Conservation (phyloP, 1,139 yeast species). For the Schwanniomyces etchellsii region DNA sequence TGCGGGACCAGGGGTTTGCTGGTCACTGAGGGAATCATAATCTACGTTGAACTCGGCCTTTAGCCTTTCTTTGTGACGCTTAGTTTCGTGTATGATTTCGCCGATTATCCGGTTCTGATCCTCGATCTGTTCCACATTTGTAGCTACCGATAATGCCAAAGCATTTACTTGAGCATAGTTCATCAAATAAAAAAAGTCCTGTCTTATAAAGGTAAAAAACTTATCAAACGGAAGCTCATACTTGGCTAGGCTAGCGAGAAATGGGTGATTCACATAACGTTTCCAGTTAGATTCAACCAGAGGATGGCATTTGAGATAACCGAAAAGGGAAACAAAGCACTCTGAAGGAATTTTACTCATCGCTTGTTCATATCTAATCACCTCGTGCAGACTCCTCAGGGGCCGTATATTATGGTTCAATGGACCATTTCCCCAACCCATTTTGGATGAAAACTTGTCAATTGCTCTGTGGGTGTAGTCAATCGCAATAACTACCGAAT, state of each 20-base stretch:
- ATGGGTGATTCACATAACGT: constrained; percentile 54
- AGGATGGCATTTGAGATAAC: constrained; percentile 54
- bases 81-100: constrained; percentile 52
- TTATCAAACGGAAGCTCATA: constrained; percentile 44
- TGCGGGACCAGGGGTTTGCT: constrained; percentile 49
- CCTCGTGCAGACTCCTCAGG: constrained; percentile 6
- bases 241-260: constrained; percentile 49
- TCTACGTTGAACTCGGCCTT: constrained; percentile 37
- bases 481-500: constrained; percentile 52
- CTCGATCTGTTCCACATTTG: constrained; percentile 46
- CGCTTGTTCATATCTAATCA: constrained; percentile 4
- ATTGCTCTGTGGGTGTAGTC: constrained; percentile 68
- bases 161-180: constrained; percentile 69
- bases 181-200: constrained; percentile 65
- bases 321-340: constrained; percentile 24
- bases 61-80: constrained; percentile 50
- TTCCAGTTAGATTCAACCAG: constrained; percentile 52
- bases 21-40: constrained; percentile 38
- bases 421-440: constrained; percentile 71
- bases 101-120: constrained; percentile 48
- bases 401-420: constrained; percentile 48
- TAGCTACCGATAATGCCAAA: constrained; percentile 59
- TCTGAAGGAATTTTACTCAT: neutral
- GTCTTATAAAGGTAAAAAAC: constrained; percentile 58
- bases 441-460: constrained; percentile 19